These are phyloP conservation scores for Arabidopsis hybrid DNA, from an alignment of 441 rosid genomes.

Conservation along the genomic window DNA sequence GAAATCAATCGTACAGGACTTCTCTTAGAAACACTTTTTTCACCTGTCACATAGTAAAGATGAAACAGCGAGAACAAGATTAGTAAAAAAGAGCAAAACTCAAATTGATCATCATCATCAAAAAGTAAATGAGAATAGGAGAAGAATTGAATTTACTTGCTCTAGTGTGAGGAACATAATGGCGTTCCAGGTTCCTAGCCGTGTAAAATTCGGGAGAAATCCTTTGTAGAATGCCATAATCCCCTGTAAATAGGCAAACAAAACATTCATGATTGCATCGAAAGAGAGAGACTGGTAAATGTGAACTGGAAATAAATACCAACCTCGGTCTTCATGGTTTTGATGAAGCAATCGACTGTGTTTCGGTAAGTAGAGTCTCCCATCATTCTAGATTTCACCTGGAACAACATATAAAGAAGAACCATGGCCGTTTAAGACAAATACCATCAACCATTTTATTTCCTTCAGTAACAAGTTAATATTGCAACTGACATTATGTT, in stretches of 20 bases:
- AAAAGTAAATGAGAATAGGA: conserved; percentile 13
- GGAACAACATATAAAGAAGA: conserved; percentile 41
- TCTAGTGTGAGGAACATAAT: conserved; percentile 77
- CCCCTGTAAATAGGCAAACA: conserved; percentile 51
- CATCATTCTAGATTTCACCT: conserved; percentile 90
- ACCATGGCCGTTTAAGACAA: conserved; percentile 16
- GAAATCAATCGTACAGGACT: conserved; percentile 57
- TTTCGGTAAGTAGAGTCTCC: conserved; percentile 74
- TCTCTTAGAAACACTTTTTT: conserved; percentile 72
- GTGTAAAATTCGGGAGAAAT: conserved; percentile 71
- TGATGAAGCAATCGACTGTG: conserved; percentile 73
- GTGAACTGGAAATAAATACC: conserved; percentile 25
- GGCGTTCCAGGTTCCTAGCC: conserved; percentile 77
- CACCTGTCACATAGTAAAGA: conserved; percentile 56
- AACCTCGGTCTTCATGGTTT: conserved; percentile 72
- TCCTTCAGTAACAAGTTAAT: conserved; percentile 26
- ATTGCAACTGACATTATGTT: neutral
- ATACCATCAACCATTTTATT: conserved; percentile 23
- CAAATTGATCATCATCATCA: conserved; percentile 18
- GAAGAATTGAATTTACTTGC: conserved; percentile 57
- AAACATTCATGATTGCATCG: conserved; percentile 9
- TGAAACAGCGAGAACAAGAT: conserved; percentile 17
- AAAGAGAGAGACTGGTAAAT: conserved; percentile 18
- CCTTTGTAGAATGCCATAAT: conserved; percentile 73
- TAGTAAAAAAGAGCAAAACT: conserved; percentile 9